Evolutionary conservation across 2,329 filamentous ascomycete genomes (phyloP).

Genomic region (Exophiala sp.): DNA sequence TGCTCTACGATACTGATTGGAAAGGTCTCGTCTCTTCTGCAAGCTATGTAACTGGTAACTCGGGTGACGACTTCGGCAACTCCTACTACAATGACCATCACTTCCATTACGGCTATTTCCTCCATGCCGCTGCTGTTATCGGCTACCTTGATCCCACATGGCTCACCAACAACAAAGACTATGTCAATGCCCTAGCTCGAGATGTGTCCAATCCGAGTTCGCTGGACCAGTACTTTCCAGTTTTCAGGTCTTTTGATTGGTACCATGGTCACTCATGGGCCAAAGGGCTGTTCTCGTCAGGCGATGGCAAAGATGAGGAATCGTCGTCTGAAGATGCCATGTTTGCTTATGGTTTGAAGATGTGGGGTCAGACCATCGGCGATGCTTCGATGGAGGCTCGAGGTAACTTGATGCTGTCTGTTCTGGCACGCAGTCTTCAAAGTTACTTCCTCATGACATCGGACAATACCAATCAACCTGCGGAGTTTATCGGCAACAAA

Average conservation of each 20-base stretch:
- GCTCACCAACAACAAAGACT: conserved; percentile 70
- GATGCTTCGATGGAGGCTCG: conserved; percentile 76
- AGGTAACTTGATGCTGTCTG: conserved; percentile 77
- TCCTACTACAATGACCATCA: conserved; percentile 67
- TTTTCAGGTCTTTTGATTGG: conserved; percentile 85
- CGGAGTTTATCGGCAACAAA: conserved; percentile 77
- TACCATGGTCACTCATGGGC: conserved; percentile 95
- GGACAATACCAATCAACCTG: conserved; percentile 68
- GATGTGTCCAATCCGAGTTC: conserved; percentile 75
- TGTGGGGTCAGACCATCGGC: conserved; percentile 82
- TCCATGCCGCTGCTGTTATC: conserved; percentile 80
- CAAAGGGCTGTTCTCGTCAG: conserved; percentile 54
- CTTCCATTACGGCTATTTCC: conserved; percentile 75
- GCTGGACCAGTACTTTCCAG: conserved; percentile 72
- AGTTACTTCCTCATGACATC: conserved; percentile 77
- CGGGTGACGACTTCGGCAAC: conserved; percentile 82
- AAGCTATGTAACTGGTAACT: conserved; percentile 65
- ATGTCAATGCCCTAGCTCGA: conserved; percentile 77
- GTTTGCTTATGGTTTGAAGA: conserved; percentile 81
- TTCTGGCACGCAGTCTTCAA: conserved; percentile 69
- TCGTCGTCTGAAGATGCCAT: conserved; percentile 88
- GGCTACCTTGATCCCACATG: conserved; percentile 73
- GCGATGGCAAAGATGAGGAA: conserved; percentile 61
- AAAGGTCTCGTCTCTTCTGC: conserved; percentile 76
- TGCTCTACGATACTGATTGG: conserved; percentile 62